Evolutionary conservation across 768 basidiomycete genomes (phyloP).

Genomic region (Mrakia gelida): DNA sequence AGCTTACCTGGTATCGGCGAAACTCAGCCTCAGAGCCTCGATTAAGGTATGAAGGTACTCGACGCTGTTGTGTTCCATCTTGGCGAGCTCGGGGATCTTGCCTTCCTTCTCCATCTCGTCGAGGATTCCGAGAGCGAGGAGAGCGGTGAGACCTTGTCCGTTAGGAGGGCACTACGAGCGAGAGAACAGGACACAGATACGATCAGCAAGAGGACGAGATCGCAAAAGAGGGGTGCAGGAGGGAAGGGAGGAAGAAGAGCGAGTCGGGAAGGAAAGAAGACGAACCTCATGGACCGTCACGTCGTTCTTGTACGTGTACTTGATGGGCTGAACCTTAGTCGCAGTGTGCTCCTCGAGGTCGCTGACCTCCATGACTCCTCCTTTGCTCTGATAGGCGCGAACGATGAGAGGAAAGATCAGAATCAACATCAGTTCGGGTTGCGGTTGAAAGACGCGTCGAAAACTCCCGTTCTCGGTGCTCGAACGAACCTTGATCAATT

Average conservation of each 20-base stretch:
- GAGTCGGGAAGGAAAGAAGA: constrained; percentile 14
- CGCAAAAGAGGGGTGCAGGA: background rate
- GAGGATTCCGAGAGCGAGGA: constrained; percentile 86
- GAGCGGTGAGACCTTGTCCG: constrained; percentile 93
- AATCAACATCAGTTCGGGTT: constrained; percentile 22
- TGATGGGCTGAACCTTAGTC: constrained; percentile 80
- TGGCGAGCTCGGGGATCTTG: constrained; percentile 61
- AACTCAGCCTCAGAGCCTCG: constrained; percentile 65
- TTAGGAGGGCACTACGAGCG: constrained; percentile 79
- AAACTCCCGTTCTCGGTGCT: background rate
- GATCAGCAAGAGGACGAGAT: constrained; percentile 10
- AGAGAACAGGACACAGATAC: background rate
- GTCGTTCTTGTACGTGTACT: constrained; percentile 68
- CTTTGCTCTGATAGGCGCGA: constrained; percentile 65
- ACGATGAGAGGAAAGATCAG: constrained; percentile 33
- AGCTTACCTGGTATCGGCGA: constrained; percentile 29
- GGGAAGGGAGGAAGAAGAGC: background rate
- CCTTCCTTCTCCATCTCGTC: constrained; percentile 77
- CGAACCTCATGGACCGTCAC: constrained; percentile 60
- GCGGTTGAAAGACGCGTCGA: background rate
- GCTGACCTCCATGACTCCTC: constrained; percentile 90
- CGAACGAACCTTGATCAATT: constrained; percentile 45
- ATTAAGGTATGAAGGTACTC: constrained; percentile 84
- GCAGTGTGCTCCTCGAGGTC: constrained; percentile 82
- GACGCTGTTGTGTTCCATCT: constrained; percentile 82